phyloP scores from a whole-genome alignment of 2,329 filamentous ascomycete genomes.

The Fusarium kyushuense region DNA sequence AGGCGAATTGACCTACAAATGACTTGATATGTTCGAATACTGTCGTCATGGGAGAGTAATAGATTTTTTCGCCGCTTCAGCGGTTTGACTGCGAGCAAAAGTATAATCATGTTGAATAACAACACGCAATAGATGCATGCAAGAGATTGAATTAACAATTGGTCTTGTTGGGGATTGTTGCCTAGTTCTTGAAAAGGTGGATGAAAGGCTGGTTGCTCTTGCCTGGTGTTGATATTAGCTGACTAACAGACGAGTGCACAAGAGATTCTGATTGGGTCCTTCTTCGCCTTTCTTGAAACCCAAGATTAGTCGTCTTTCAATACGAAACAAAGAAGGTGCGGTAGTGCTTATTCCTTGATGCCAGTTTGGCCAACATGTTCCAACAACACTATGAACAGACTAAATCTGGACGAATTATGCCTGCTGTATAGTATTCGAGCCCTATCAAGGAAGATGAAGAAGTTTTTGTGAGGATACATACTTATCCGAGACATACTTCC shows the following conservation, averaged over 20 bases:
- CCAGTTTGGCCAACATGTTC: neutral
- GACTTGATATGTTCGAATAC: neutral
- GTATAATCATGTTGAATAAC: neutral
- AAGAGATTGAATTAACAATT: neutral
- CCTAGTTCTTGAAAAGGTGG: too few relatives aligned
- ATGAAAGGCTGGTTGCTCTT: neutral
- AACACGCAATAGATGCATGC: too few relatives aligned
- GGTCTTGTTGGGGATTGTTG: neutral
- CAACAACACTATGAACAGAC: neutral
- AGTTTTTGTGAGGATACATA: too few relatives aligned
- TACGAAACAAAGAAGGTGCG: neutral
- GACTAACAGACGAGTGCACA: neutral
- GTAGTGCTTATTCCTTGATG: neutral
- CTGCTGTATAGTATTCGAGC: too few relatives aligned
- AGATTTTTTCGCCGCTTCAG: neutral
- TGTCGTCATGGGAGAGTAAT: slow-evolving; percentile 15
- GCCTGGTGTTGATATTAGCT: neutral
- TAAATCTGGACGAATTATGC: too few relatives aligned
- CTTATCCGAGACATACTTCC: neutral
- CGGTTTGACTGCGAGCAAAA: neutral
- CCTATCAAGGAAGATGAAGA: too few relatives aligned
- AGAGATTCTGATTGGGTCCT: neutral
- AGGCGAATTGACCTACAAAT: neutral
- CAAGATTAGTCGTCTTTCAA: neutral
- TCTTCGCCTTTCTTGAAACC: neutral